Conservation (phyloP, 2,329 filamentous ascomycete genomes). For the Monosporascus sp. region DNA sequence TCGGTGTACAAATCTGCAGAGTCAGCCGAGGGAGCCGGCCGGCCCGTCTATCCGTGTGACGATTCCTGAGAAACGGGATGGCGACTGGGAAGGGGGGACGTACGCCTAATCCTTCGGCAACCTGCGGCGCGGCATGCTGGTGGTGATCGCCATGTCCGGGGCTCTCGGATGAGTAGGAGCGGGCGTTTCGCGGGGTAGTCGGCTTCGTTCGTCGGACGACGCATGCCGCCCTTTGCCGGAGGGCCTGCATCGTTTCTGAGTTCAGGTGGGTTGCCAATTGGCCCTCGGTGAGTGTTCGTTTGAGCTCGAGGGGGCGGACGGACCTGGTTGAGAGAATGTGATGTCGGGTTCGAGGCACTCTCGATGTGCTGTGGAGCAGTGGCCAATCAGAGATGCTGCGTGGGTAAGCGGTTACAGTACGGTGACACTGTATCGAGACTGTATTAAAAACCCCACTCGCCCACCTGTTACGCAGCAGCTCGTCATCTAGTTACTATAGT, state of each 20-base stretch:
- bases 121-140: conserved; percentile 32
- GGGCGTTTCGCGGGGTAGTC: conserved; percentile 29
- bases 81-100: conserved; percentile 20
- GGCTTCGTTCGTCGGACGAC: conserved; percentile 33
- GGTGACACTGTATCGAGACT: conserved; percentile 6
- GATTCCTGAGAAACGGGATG: not conserved
- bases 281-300: conserved; percentile 9
- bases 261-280: conserved; percentile 19
- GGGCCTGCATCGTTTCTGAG: conserved; percentile 25
- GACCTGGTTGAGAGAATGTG: conserved; percentile 5
- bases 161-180: conserved; percentile 50
- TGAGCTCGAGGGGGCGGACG: conserved; percentile 8
- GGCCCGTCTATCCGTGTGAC: no score
- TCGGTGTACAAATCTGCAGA: not conserved
- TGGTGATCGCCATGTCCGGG: conserved; percentile 33
- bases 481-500: no score
- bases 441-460: not conserved
- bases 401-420: conserved; percentile 3
- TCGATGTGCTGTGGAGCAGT: conserved; percentile 9
- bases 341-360: conserved; percentile 18
- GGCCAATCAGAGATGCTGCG: conserved; percentile 19
- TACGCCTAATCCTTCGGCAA: conserved; percentile 54
- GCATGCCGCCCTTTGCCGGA: conserved; percentile 40
- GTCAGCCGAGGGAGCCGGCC: conserved; percentile 3
- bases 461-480: no score